A percentile compares a stretch with the other conserved stretches of the same genome.
phyloP scores from a whole-genome alignment of 768 basidiomycete species.

The Termitomyces sp. region DNA sequence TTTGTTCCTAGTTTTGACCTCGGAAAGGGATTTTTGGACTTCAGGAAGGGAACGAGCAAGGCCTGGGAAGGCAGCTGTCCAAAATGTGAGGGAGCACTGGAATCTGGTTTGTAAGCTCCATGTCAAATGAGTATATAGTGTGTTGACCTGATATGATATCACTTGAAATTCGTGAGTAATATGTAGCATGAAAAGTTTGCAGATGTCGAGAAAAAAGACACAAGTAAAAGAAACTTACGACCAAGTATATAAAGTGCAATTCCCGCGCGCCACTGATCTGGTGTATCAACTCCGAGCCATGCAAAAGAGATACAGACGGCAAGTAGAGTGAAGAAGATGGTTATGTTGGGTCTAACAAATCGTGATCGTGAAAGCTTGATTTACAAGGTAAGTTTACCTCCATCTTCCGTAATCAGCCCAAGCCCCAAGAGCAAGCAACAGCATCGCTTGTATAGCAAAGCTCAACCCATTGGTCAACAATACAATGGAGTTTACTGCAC shows the following conservation, averaged over 20 bases:
- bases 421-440: constrained; percentile 65
- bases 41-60: constrained; percentile 68
- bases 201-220: neutral
- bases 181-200: neutral
- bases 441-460: constrained; percentile 69
- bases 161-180: constrained; percentile 31
- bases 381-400: constrained; percentile 40
- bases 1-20: constrained; percentile 41
- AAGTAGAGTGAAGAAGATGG: constrained; percentile 67
- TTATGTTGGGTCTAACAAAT: constrained; percentile 62
- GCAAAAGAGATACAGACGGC: constrained; percentile 70
- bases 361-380: neutral
- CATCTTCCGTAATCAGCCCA: constrained; percentile 84
- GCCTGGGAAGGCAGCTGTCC: constrained; percentile 82
- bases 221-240: constrained; percentile 34
- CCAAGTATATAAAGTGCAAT: constrained; percentile 63
- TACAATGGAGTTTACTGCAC: constrained; percentile 70
- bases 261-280: constrained; percentile 61
- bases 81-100: constrained; percentile 71
- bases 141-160: constrained; percentile 67
- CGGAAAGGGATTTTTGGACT: constrained; percentile 48
- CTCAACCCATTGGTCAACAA: constrained; percentile 77
- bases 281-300: constrained; percentile 72
- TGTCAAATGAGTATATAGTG: neutral
- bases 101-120: neutral